A percentile compares a stretch with the other conserved stretches of the same genome.
These are phyloP conservation scores for Cytospora chrysosperma DNA, from an alignment of 2,329 filamentous ascomycete genomes.

Conservation along the genomic window DNA sequence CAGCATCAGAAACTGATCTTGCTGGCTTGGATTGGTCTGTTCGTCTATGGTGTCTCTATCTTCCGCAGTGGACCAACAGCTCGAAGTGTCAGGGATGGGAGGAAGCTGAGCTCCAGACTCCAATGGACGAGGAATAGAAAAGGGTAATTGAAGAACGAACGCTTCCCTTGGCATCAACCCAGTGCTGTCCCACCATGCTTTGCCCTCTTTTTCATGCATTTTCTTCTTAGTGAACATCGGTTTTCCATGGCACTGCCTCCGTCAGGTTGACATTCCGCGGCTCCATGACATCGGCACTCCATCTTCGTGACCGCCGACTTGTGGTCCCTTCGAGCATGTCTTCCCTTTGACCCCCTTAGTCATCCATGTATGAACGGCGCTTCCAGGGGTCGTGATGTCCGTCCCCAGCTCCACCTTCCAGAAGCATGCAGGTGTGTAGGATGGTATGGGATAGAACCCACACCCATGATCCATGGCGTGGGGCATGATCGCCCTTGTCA, in stretches of 20 bases:
- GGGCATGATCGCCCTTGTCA: conserved; percentile 4
- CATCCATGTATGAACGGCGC: conserved; percentile 9
- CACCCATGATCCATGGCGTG: not conserved
- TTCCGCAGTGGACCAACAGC: not conserved
- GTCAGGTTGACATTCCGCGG: not conserved
- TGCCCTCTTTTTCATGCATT: conserved; percentile 1
- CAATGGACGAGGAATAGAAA: conserved; percentile 1
- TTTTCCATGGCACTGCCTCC: conserved; percentile 11
- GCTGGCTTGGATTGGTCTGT: not conserved
- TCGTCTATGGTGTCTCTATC: conserved; percentile 4
- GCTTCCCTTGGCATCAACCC: not conserved
- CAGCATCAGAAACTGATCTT: not conserved
- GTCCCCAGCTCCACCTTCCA: conserved; percentile 18
- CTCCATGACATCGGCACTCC: conserved; percentile 9
- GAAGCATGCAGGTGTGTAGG: conserved; percentile 17
- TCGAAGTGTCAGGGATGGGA: not conserved
- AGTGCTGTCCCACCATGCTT: not conserved
- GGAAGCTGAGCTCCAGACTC: not conserved
- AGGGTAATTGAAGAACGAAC: conserved; percentile 1
- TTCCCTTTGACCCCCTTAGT: not conserved
- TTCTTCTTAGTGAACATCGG: conserved; percentile 1
- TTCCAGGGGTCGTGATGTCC: conserved; percentile 5
- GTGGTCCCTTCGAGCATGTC: not conserved
- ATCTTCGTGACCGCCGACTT: conserved; percentile 7
- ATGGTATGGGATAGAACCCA: not conserved